phyloP scores from a whole-genome alignment of 2,329 filamentous ascomycete species.

The Cladosporium cucumerinum region DNA sequence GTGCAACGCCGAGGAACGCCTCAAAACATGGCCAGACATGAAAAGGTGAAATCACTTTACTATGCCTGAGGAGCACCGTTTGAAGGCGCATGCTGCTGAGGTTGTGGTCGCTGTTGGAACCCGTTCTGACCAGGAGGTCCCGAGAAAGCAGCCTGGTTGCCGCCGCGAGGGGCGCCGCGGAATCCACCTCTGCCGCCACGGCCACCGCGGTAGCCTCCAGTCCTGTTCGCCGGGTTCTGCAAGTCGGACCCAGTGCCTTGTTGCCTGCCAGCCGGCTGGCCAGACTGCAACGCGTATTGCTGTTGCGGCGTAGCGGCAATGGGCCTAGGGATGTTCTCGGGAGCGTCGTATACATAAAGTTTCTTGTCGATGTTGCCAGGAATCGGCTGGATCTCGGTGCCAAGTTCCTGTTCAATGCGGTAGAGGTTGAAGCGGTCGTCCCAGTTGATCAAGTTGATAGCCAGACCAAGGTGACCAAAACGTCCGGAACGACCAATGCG shows the following conservation, averaged over 20 bases:
- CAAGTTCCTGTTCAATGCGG: constrained; percentile 95
- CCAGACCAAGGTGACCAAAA: constrained; percentile 93
- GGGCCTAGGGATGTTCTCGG: constrained; percentile 88
- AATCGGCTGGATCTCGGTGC: constrained; percentile 97
- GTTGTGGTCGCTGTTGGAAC: constrained; percentile 28
- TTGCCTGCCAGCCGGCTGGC: constrained; percentile 29
- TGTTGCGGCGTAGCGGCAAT: constrained; percentile 53
- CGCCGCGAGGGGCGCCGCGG: constrained; percentile 29
- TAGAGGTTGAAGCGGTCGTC: constrained; percentile 98
- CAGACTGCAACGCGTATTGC: constrained; percentile 24
- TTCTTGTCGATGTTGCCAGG: constrained; percentile 93
- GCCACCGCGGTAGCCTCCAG: constrained; percentile 31
- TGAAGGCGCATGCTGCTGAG: constrained; percentile 27
- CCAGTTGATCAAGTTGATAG: constrained; percentile 99
- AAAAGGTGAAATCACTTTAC: not conserved
- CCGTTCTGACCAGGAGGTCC: constrained; percentile 30
- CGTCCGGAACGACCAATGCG: constrained; percentile 96
- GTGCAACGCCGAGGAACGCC: constrained; percentile 8
- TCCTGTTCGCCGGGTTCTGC: constrained; percentile 34
- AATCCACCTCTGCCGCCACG: constrained; percentile 34
- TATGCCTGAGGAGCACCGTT: constrained; percentile 31
- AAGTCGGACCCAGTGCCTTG: constrained; percentile 35
- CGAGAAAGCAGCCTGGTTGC: constrained; percentile 28
- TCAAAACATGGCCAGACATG: constrained; percentile 8
- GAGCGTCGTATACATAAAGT: constrained; percentile 95